Base-by-base conservation (phyloP, 2,329 filamentous ascomycete species). In the Venturia asperata region DNA sequence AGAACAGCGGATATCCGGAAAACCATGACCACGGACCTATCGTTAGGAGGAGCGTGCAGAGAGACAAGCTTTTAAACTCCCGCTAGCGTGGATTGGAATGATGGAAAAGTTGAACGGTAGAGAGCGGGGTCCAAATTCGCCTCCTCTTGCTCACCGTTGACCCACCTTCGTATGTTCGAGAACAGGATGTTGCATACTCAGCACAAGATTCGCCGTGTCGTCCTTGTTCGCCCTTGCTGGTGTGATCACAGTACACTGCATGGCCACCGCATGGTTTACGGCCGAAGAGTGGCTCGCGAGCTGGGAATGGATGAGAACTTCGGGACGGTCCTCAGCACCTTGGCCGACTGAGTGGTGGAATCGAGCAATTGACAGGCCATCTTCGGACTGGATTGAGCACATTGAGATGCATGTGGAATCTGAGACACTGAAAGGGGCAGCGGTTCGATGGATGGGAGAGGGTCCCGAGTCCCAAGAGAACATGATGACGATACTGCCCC, bases 1-100 rank as follows among this genome's bases (percentile, higher is more conserved):
- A 24, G 34, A 55, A 34, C 49, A 24, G 49, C 45, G 15, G 45
- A 9, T 19, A 10, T 17, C 24, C 17, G 45, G 21, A 6, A 24
- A 6, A 24, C 4, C 39, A 11, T 41, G 39, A 41, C 39, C 2
- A 34, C 3, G 6, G 30, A 34, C 30, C 30, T 34, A 34, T 34
- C 30, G 6, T 3, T 34, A 6, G 30, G 30, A 34, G 39, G 11
- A 10, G 39, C 5, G 10, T 52, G 47, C 6, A n/a, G 52, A 11
- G 5, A 58, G 49, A 58, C 52, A 58, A 58, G 52, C 52, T n/a
- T 58, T 58, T n/a, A 37, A 15, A 27, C 1, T 58, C 27, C 52
- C 52, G 52, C 30, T 58, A 58, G 52, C 52, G 27, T 37, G 15
- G 27, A n/a, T n/a, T n/a, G n/a, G n/a, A n/a, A n/a, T 56, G 6